Evolutionary conservation across 768 basidiomycete genomes (phyloP).

Genomic region (Phanerochaete carnosa): DNA sequence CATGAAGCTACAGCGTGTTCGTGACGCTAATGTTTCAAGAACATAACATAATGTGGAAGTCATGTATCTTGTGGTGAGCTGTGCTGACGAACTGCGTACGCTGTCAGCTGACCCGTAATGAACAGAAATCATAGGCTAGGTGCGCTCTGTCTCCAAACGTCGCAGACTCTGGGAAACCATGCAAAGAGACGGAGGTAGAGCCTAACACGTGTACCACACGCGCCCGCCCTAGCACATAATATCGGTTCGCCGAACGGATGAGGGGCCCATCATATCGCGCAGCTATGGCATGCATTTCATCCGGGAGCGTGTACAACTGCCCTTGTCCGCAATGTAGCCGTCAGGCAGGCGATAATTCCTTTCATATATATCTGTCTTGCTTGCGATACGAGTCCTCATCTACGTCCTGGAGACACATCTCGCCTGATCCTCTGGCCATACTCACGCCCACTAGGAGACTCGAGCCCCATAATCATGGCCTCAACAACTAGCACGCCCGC

Average conservation of each 20-base stretch:
- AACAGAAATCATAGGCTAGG: too few species aligned
- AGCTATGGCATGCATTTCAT: neutral
- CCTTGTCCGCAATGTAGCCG: constrained; percentile 18
- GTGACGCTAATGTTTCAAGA: neutral
- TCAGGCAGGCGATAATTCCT: constrained; percentile 12
- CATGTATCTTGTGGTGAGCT: too few species aligned
- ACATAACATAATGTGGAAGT: neutral
- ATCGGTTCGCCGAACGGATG: constrained; percentile 3
- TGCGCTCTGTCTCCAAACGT: too few species aligned
- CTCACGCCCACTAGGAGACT: neutral
- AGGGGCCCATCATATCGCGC: constrained; percentile 12
- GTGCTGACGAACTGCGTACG: too few species aligned
- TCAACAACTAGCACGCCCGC: constrained; percentile 8
- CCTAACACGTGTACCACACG: constrained; percentile 10
- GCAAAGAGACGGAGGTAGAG: too few species aligned
- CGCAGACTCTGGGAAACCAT: too few species aligned
- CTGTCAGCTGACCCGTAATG: too few species aligned
- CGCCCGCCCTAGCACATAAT: neutral
- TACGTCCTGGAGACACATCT: constrained; percentile 1
- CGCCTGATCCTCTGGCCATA: neutral
- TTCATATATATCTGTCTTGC: constrained; percentile 11
- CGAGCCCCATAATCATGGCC: constrained; percentile 12
- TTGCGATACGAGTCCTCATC: constrained; percentile 8
- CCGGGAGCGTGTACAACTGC: constrained; percentile 14
- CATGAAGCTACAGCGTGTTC: constrained; percentile 4